phyloP scores from a whole-genome alignment of 2,329 filamentous ascomycete species.

The Alternaria sp. region DNA sequence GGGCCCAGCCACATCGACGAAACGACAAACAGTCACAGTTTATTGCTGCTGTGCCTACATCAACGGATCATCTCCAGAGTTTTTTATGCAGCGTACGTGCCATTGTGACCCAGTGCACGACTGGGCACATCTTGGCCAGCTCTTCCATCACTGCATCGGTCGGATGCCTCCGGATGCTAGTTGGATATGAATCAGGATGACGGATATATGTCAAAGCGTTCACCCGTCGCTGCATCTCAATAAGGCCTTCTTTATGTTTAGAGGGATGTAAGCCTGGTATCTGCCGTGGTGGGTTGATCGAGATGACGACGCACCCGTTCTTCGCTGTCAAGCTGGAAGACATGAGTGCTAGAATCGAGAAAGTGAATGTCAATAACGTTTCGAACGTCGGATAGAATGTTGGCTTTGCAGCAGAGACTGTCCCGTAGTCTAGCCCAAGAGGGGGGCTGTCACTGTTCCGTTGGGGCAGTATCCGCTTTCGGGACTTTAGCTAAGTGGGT shows the following conservation, averaged over 20 bases:
- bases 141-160: not conserved
- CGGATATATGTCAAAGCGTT: not conserved
- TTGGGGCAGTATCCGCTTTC: slow-evolving; percentile 1
- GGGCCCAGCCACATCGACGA: too few species aligned
- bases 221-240: not conserved
- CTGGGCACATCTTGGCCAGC: not conserved
- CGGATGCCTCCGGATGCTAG: not conserved
- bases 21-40: not conserved
- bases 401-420: not conserved
- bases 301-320: not conserved
- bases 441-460: not conserved
- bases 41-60: not conserved
- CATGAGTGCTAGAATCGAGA: not conserved
- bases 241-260: not conserved
- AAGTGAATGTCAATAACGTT: not conserved
- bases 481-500: not conserved
- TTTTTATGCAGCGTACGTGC: not conserved
- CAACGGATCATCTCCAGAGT: not conserved
- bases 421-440: not conserved
- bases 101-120: not conserved
- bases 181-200: not conserved
- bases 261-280: not conserved
- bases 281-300: not conserved
- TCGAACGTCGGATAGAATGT: not conserved
- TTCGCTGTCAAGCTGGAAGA: not conserved